A percentile compares a stretch with the other conserved stretches of the same genome.
Conservation (phyloP, 2,329 filamentous ascomycete genomes). For the Fusarium circinatum region DNA sequence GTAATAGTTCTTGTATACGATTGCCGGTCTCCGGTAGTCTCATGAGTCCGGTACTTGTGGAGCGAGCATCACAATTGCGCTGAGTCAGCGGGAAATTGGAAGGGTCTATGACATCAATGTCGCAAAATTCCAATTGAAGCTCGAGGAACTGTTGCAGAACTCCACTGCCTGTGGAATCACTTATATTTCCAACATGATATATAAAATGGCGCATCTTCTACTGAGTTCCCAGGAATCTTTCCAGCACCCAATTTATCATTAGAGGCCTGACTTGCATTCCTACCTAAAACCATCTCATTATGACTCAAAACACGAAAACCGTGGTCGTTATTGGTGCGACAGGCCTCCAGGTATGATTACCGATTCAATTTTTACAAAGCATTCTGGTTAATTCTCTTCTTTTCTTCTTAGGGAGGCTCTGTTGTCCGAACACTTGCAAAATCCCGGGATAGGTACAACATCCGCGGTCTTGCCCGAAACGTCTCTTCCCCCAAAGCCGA, state of each 20-base stretch:
- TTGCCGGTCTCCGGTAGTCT: no score
- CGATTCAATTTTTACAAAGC: fast-evolving
- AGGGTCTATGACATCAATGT: background rate
- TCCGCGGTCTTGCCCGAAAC: background rate
- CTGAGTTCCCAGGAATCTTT: fast-evolving
- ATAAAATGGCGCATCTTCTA: background rate
- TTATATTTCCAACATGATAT: background rate
- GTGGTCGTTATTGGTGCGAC: slow-evolving; percentile 1
- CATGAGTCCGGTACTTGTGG: background rate
- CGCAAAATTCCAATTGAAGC: background rate
- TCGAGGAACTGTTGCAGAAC: background rate
- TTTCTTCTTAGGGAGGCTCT: background rate
- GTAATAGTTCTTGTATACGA: background rate
- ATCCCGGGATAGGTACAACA: background rate
- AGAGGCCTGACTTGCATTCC: fast-evolving
- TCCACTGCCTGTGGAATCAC: background rate
- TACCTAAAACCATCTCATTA: background rate
- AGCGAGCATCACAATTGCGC: background rate
- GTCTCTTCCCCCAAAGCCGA: background rate
- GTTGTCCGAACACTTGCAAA: background rate
- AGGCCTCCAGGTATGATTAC: background rate
- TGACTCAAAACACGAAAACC: background rate
- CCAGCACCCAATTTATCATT: no score
- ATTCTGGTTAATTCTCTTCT: fast-evolving
- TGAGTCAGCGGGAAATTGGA: background rate